Evolutionary conservation across 1,284 basidiomycete species (phyloP), one percentile per base, ranked within the genome.

Genomic region (Schizophyllum amplum): DNA sequence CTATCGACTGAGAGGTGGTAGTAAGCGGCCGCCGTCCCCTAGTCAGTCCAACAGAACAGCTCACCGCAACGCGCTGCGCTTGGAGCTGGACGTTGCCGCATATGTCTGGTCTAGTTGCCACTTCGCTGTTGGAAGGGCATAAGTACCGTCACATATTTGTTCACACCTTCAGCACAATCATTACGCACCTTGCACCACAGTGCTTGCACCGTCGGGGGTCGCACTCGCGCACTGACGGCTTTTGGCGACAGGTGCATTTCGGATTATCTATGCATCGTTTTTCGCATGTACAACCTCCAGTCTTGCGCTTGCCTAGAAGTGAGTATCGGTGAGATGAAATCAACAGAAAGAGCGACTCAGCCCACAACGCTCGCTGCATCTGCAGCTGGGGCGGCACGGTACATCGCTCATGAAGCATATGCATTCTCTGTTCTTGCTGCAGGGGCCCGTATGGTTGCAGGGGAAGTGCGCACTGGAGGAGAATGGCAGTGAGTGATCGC

Each of bases 181-280:
- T 17, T 26, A 51, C 61, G 5, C 24, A 60, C 60, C 60, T 49
- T 0, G 60, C 60, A 47, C 56, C 33, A 21, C 60, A 62, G 2
- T 15, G 21, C 1, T 57, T 58, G 47, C 61, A 62, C 4, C 52
- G 9, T 5, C 60, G 58, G 21, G 59, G 59, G 24, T 62, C 61
- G 24, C 61, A 62, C 52, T 62, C 60, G 20, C 59, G 56, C 1
- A 9, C n/a, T 6, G 11, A 9, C 2, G 2, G 2, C 7, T 42
- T 17, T 42, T n/a, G n/a, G n/a, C n/a, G n/a, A 17, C 33, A 42
- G 4, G 13, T 9, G 33, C 33, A 42, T 9, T 42, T 42, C 33
- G 17, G 33, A 9, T 42, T 42, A 17, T 42, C 2, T 3, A 3
- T 4, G 33, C 33, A 42, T 42, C 13, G 17, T 9, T n/a, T n/a